Evolutionary conservation across 768 basidiomycete genomes (phyloP).

Genomic region (Pleurotus platypus): DNA sequence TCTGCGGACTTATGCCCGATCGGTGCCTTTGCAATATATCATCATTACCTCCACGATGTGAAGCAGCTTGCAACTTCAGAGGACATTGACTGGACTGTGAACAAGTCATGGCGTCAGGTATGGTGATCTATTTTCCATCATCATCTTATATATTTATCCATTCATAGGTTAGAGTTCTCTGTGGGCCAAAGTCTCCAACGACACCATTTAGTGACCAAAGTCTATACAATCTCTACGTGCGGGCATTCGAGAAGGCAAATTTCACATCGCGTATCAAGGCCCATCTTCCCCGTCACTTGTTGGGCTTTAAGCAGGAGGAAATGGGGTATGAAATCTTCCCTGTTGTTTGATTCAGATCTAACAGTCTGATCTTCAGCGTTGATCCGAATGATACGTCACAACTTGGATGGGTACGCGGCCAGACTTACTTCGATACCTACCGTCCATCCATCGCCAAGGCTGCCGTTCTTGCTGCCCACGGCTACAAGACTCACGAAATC

Average conservation of each 20-base stretch:
- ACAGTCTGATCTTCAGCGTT: slow-evolving; percentile 14
- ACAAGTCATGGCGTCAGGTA: slow-evolving; percentile 24
- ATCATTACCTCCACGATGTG: slow-evolving; percentile 23
- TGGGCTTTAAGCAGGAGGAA: slow-evolving; percentile 20
- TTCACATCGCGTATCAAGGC: slow-evolving; percentile 17
- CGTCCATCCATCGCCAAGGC: slow-evolving; percentile 19
- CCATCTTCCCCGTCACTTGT: slow-evolving; percentile 19
- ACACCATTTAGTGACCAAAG: not conserved
- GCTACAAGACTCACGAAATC: slow-evolving; percentile 10
- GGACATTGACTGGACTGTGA: slow-evolving; percentile 22
- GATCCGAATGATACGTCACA: slow-evolving; percentile 16
- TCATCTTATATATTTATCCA: no score
- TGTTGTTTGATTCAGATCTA: not conserved
- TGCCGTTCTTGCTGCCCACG: slow-evolving; percentile 16
- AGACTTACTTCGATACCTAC: slow-evolving; percentile 18
- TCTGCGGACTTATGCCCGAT: slow-evolving; percentile 22
- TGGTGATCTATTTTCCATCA: no score
- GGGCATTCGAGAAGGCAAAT: slow-evolving; percentile 1
- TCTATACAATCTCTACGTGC: not conserved
- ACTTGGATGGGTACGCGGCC: slow-evolving; percentile 21
- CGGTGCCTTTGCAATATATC: slow-evolving; percentile 23
- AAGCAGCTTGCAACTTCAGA: slow-evolving; percentile 12
- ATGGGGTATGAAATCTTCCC: slow-evolving; percentile 15
- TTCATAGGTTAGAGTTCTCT: not conserved
- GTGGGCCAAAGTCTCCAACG: not conserved